These are phyloP conservation scores for Bruguiera gymnorhiza DNA, from an alignment of 345 rosid species.

Conservation along the genomic window DNA sequence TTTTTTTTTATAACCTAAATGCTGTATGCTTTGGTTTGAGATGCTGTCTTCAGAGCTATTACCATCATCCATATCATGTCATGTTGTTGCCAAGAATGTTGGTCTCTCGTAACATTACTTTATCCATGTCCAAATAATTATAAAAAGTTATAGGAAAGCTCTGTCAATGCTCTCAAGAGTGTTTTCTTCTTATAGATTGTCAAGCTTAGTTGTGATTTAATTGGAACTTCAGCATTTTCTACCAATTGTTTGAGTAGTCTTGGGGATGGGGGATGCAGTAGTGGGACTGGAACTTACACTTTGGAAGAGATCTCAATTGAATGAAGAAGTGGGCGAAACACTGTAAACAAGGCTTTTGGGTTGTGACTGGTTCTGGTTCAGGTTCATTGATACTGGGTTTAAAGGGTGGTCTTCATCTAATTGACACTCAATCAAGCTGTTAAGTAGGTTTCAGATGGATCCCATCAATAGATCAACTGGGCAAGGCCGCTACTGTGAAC, in stretches of 20 bases:
- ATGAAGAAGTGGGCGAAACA: background rate
- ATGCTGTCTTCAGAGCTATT: too few relatives aligned
- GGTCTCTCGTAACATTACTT: background rate
- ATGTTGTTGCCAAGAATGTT: background rate
- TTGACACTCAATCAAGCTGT: background rate
- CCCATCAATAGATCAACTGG: background rate
- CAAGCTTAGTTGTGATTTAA: background rate
- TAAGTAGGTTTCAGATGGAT: background rate
- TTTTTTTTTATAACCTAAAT: background rate
- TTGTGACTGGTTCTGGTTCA: too few relatives aligned
- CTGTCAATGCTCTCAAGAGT: background rate
- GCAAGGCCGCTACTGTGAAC: background rate
- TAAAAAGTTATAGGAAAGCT: background rate
- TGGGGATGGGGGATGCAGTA: background rate
- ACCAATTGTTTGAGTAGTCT: background rate
- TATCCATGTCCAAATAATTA: background rate
- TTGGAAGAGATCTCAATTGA: background rate
- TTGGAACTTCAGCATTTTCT: too few relatives aligned
- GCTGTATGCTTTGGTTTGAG: background rate
- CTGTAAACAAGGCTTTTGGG: too few relatives aligned
- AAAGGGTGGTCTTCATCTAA: background rate
- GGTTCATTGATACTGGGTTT: background rate
- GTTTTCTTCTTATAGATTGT: background rate
- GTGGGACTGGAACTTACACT: background rate
- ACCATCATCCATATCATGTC: background rate